phyloP scores from a whole-genome alignment of 164 flowering plant genomes.

The Brasenia schreberi region DNA sequence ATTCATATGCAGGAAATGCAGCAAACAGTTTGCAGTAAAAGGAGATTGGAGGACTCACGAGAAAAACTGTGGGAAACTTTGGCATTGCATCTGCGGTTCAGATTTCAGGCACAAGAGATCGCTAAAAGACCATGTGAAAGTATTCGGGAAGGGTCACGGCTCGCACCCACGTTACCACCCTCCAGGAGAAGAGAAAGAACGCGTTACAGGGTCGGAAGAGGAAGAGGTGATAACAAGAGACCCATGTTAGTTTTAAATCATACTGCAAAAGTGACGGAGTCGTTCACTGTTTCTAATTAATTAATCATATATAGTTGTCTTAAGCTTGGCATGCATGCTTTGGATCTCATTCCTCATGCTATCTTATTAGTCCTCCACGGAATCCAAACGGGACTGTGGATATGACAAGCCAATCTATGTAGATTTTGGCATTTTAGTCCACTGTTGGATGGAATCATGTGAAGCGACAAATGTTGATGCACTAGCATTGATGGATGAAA shows the following conservation, averaged over 20 bases:
- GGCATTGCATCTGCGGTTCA: conserved; percentile 74
- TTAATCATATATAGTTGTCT: background rate
- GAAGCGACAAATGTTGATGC: too few relatives aligned
- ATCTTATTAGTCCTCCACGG: conserved; percentile 34
- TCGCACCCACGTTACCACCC: conserved; percentile 44
- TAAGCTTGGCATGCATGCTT: background rate
- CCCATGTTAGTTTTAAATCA: background rate
- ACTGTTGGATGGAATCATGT: too few relatives aligned
- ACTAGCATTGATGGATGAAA: too few relatives aligned
- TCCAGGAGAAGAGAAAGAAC: conserved; percentile 40
- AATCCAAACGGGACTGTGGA: conserved; percentile 32
- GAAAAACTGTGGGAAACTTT: conserved; percentile 72
- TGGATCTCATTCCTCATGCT: conserved; percentile 21
- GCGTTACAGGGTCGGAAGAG: conserved; percentile 45
- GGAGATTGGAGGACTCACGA: conserved; percentile 86
- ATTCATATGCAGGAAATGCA: conserved; percentile 56
- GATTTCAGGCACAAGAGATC: conserved; percentile 80
- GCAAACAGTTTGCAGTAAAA: conserved; percentile 52
- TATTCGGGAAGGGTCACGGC: conserved; percentile 54
- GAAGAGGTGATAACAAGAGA: conserved; percentile 16
- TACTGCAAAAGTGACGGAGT: too few relatives aligned
- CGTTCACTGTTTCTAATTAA: background rate
- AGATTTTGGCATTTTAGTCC: too few relatives aligned
- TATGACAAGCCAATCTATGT: background rate
- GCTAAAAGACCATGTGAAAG: conserved; percentile 64